Evolutionary conservation across 345 rosid genomes (phyloP), one percentile per base, ranked within the genome.

Genomic region (Adansonia digitata): DNA sequence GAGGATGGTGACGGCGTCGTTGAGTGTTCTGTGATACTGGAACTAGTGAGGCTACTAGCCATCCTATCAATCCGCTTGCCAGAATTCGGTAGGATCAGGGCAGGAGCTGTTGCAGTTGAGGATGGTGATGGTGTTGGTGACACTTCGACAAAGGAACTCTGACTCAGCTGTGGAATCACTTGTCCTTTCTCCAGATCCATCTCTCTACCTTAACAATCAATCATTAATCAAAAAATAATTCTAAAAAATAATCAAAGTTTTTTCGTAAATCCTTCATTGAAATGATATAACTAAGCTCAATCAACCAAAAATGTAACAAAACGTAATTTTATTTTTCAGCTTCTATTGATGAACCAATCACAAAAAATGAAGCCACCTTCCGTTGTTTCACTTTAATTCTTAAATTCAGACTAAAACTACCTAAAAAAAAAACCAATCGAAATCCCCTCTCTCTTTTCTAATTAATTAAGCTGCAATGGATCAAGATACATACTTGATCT

Each of bases 41-140:
- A 64, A 64, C 49, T 39, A 18, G 49, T 39, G 49, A 64, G 69
- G 69, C 49, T 20, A 40, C 69, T 64, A 4, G 3, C 2, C 29
- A 40, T 64, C 18, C 69, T 64, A 2, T 64, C 69, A 20, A 64
- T 64, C 3, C 46, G 46, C 46, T 63, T 63, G 13, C 14, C 46
- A 20, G 46, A 31, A 60, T 87, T 90, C 53, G 92, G 88, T 40
- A 94, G 77, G 55, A 89, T 91, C 74, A 94, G 82, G 75, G 97
- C 97, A 4, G 98, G 97, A 7, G 97, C 92, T 8, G 89, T 78
- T 7, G 18, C 62, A 5, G 90, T 81, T 39, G 98, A 82, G 46
- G 94, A 87, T 0, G 98, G 95, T n/a, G 98, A 93, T 14, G 92
- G 91, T 8, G 91, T 72, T 24, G 84, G 90, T 12, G 94, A 91